Base-by-base conservation (phyloP, 2,329 filamentous ascomycete genomes). In the Colletotrichum caudatum region DNA sequence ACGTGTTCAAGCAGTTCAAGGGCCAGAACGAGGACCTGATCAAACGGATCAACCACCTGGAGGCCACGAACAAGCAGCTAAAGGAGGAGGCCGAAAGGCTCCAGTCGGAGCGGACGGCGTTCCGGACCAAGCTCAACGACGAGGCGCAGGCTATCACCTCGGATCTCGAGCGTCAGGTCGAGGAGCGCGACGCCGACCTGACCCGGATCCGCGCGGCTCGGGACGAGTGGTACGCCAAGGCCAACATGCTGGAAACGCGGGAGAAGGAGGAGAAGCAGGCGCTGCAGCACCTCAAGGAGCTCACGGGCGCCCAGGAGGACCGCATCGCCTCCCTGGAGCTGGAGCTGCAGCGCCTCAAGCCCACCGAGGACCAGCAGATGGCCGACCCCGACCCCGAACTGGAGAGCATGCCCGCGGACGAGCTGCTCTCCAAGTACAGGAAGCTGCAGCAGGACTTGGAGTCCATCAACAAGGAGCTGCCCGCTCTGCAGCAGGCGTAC, bases 1-100 rank as follows among this genome's bases (percentile, higher is more conserved):
- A 98, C 76, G 87, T 97, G 3, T 99, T 97, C 87, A 98, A 97
- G 82, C 90, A 93, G 73, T 88, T 98, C 78, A 97, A 95, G 82
- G 89, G 88, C 33, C 94, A 98, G 77, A 93, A 97, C 76, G 96
- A 98, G 78, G 95, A 98, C 76, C 89, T 97, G 11, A 94, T 98
- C 76, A 95, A 94, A 80, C 91, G 94, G 48, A 91, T 97, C 77
- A 99, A 99, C 80, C 91, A 95, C 76, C 83, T 98, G 18, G 95
- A 98, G 81, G 94, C 94, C 4, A 93, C 91, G 16, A 98, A 98
- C 80, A 91, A 92, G 71, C 91, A 94, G 75, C 81, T 98, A 39
- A 90, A 92, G 46, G 93, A 97, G 79, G 94, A 97, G 77, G 92
- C 93, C 7, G 92, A 95, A 77, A 97, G 93, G 79, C 84, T 95